Conservation (phyloP, 305 asterid species). For the Fraxinus dipetala region DNA sequence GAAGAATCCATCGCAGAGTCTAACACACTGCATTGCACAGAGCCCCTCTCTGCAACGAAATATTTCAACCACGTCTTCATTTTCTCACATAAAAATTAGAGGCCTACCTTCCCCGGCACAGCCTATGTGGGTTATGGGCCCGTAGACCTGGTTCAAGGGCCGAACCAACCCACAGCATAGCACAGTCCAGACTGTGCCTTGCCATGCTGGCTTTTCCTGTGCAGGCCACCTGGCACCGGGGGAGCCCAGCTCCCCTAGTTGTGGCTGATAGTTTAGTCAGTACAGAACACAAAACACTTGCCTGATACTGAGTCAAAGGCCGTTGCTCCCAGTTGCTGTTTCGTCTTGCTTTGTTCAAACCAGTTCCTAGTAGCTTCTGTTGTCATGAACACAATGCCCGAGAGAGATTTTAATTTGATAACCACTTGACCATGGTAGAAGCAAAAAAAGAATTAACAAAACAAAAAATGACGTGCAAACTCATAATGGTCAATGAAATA, state of each 20-base stretch:
- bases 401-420: conserved; percentile 3
- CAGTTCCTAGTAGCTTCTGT: conserved; percentile 80
- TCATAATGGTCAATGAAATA: neutral
- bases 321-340: conserved; percentile 98
- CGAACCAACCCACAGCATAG: neutral
- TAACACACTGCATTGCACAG: neutral
- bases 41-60: neutral
- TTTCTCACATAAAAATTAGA: neutral
- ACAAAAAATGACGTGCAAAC: neutral
- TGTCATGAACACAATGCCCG: conserved; percentile 26
- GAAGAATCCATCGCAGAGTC: neutral
- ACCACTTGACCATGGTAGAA: conserved; percentile 12
- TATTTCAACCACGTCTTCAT: neutral
- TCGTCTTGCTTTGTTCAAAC: conserved; percentile 87
- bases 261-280: neutral
- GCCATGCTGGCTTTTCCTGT: neutral
- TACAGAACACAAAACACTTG: conserved; percentile 23
- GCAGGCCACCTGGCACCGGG: neutral
- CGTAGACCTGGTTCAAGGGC: neutral
- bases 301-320: conserved; percentile 80
- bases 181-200: neutral
- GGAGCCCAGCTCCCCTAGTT: neutral
- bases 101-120: neutral
- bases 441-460: neutral
- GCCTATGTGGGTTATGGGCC: neutral